Percentiles rank a stretch among this genome's conserved stretches.
These are phyloP conservation scores for Trichoderma sp. DNA, from an alignment of 2,329 filamentous ascomycete genomes.

Conservation along the genomic window DNA sequence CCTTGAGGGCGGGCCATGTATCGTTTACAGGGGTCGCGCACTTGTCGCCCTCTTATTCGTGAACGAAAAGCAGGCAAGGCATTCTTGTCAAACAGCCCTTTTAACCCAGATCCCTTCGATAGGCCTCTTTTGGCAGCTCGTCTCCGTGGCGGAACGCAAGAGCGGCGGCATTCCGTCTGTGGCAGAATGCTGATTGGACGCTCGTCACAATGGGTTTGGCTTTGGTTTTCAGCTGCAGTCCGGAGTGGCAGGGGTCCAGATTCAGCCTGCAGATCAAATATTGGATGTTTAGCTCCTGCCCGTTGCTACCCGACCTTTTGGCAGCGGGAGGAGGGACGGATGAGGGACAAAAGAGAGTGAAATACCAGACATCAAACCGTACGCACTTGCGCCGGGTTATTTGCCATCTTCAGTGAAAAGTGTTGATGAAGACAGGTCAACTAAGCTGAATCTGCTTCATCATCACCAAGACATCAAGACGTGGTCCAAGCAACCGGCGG, in stretches of 20 bases:
- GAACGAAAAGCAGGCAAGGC: conserved; percentile 8
- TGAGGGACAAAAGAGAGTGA: too few relatives aligned
- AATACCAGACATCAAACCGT: too few relatives aligned
- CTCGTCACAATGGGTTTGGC: background rate
- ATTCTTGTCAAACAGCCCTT: conserved; percentile 3
- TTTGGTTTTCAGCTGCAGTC: conserved; percentile 4
- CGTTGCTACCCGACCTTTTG: conserved; percentile 1
- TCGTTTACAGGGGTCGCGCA: conserved; percentile 8
- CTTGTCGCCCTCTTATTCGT: conserved; percentile 23
- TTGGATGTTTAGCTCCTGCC: background rate
- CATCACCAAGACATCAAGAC: background rate
- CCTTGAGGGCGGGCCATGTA: background rate
- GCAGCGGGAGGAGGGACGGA: background rate
- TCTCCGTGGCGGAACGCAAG: background rate
- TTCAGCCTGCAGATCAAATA: conserved; percentile 26
- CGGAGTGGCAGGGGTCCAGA: conserved; percentile 11
- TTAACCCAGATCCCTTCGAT: background rate
- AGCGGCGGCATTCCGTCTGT: conserved; percentile 1
- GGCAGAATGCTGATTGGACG: conserved; percentile 11
- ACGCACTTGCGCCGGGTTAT: background rate
- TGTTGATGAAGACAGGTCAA: background rate
- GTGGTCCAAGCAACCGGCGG: background rate
- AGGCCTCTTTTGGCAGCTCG: background rate
- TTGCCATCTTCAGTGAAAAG: background rate
- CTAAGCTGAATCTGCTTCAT: background rate